phyloP scores from a whole-genome alignment of 306 rosid genomes.

The Trifolium repens region DNA sequence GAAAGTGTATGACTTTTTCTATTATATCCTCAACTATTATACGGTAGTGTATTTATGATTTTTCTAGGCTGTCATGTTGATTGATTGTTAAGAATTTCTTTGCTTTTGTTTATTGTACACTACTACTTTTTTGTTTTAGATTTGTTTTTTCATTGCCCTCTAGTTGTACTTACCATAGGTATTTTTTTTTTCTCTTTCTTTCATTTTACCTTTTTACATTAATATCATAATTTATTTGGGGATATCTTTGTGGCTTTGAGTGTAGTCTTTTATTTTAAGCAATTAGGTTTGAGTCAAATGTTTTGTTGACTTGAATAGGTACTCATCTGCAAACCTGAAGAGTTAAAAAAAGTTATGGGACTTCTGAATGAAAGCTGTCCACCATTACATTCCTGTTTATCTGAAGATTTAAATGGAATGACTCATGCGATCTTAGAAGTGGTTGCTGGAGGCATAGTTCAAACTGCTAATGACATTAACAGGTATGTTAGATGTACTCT shows the following conservation, averaged over 20 bases:
- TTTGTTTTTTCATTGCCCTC: slow-evolving; percentile 16
- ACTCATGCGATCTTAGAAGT: slow-evolving; percentile 97
- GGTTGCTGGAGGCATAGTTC: slow-evolving; percentile 97
- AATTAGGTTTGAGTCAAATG: slow-evolving; percentile 19
- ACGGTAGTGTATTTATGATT: slow-evolving; percentile 18
- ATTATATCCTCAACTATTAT: slow-evolving; percentile 24
- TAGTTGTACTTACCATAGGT: not conserved
- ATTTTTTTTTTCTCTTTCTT: not conserved
- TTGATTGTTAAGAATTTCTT: not conserved
- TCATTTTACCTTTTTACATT: slow-evolving; percentile 21
- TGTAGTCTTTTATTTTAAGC: slow-evolving; percentile 16
- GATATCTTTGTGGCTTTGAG: slow-evolving; percentile 22
- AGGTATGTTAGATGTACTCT: slow-evolving; percentile 96
- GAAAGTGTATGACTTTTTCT: slow-evolving; percentile 76
- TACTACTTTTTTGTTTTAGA: not conserved
- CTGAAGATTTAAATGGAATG: slow-evolving; percentile 98
- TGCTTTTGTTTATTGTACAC: not conserved
- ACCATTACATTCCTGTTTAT: slow-evolving; percentile 84
- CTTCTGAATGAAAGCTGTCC: slow-evolving; percentile 86
- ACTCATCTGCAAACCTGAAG: slow-evolving; percentile 87
- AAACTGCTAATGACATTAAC: slow-evolving; percentile 86
- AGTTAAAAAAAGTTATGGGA: slow-evolving; percentile 71
- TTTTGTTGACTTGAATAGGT: slow-evolving; percentile 52
- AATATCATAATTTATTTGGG: slow-evolving; percentile 30
- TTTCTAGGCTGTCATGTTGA: slow-evolving; percentile 12